Conservation (phyloP, 108 stramenopile genomes). For the Skeletonema menzelii region DNA sequence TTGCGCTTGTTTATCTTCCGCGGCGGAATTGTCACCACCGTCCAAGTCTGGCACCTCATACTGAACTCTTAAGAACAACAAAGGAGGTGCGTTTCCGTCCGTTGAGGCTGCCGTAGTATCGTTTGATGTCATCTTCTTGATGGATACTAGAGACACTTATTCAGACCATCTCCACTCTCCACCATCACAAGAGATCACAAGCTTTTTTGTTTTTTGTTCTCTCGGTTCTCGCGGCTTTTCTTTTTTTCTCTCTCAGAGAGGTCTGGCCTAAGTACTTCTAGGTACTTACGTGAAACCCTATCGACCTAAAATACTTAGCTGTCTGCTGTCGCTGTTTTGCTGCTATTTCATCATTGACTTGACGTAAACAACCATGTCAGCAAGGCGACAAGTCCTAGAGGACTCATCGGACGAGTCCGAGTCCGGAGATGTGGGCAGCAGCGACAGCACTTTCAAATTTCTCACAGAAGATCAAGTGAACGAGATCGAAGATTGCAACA, state of each 20-base stretch:
- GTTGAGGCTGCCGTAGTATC: background rate
- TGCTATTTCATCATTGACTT: background rate
- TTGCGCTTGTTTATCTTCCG: background rate
- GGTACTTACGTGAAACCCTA: too few relatives aligned
- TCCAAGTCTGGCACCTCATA: slow-evolving; percentile 7
- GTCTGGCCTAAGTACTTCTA: background rate
- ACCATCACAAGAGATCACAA: too few relatives aligned
- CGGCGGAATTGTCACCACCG: background rate
- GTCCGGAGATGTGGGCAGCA: slow-evolving; percentile 1
- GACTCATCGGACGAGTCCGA: slow-evolving; percentile 26
- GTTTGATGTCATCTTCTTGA: background rate
- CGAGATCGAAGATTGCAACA: slow-evolving; percentile 18
- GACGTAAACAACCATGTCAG: slow-evolving; percentile 8
- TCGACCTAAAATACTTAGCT: too few relatives aligned
- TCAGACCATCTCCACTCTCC: too few relatives aligned
- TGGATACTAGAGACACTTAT: too few relatives aligned
- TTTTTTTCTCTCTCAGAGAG: too few relatives aligned
- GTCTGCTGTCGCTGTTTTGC: too few relatives aligned
- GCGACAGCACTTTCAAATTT: background rate
- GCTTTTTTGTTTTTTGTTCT: too few relatives aligned
- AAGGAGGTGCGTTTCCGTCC: background rate
- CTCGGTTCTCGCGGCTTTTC: too few relatives aligned
- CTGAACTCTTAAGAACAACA: slow-evolving; percentile 17
- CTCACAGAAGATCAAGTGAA: slow-evolving; percentile 12
- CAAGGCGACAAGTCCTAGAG: slow-evolving; percentile 21